Conservation (phyloP, 352 stramenopile species). For the Phytophthora pistaciae region DNA sequence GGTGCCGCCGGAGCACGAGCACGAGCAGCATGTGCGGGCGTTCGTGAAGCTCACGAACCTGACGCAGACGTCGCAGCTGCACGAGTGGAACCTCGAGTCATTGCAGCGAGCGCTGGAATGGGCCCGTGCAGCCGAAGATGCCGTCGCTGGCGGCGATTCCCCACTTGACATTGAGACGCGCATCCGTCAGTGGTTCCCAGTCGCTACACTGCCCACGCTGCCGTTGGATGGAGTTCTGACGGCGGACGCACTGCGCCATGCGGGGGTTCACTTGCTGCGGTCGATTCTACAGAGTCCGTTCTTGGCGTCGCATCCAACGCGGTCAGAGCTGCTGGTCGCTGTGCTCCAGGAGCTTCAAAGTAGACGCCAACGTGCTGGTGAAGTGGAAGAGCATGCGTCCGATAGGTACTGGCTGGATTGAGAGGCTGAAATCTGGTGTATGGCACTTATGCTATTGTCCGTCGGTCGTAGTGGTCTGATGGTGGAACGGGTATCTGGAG, state of each 20-base stretch:
- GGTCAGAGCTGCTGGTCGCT: conserved; percentile 45
- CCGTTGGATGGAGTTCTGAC: conserved; percentile 23
- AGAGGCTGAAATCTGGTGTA: background rate
- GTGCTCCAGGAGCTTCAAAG: conserved; percentile 40
- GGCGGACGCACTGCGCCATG: conserved; percentile 17
- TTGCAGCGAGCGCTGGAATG: conserved; percentile 53
- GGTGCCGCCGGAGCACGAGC: conserved; percentile 20
- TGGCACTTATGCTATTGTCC: conserved; percentile 3
- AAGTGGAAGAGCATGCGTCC: conserved; percentile 14
- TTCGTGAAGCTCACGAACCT: conserved; percentile 62
- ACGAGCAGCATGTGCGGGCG: conserved; percentile 36
- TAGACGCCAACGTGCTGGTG: conserved; percentile 15
- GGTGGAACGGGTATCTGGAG: conserved; percentile 26
- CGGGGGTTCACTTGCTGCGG: conserved; percentile 45
- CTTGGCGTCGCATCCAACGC: conserved; percentile 50
- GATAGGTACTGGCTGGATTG: conserved; percentile 14
- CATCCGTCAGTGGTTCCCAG: conserved; percentile 45
- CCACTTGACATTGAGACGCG: conserved; percentile 27
- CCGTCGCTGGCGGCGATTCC: conserved; percentile 12
- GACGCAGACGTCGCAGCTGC: conserved; percentile 56
- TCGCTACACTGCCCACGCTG: conserved; percentile 50
- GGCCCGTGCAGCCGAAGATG: conserved; percentile 46
- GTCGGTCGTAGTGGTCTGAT: conserved; percentile 36
- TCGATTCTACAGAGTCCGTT: conserved; percentile 69
- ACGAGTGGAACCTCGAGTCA: conserved; percentile 64